Conservation (phyloP, 1,284 basidiomycete genomes). For the Dichomitus squalens region DNA sequence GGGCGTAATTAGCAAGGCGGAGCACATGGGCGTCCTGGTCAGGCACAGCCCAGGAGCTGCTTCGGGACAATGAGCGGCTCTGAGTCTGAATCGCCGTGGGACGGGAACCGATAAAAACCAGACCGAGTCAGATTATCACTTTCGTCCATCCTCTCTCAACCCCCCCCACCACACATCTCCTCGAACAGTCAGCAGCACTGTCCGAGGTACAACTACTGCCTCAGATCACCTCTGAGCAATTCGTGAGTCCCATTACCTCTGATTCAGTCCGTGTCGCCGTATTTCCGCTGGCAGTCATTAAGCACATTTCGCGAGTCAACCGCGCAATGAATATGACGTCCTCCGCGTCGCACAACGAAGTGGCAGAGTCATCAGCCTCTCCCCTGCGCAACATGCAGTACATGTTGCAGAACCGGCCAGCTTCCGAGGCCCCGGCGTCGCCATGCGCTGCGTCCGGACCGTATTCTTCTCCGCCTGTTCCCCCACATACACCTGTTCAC, state of each 20-base stretch:
- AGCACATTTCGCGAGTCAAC: conserved; percentile 18
- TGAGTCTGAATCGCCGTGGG: conserved; percentile 49
- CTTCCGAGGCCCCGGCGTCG: conserved; percentile 25
- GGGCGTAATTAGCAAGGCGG: conserved; percentile 6
- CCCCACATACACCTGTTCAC: conserved; percentile 15
- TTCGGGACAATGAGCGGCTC: conserved; percentile 31
- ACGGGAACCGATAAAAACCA: conserved; percentile 35
- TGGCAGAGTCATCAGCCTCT: conserved; percentile 21
- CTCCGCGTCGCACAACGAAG: conserved; percentile 22
- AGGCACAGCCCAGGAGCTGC: conserved; percentile 20
- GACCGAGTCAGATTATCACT: conserved; percentile 38
- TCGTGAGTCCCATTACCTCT: conserved; percentile 33
- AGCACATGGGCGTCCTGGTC: conserved; percentile 18
- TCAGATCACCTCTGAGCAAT: conserved; percentile 21
- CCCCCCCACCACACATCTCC: conserved; percentile 29
- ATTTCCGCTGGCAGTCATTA: conserved; percentile 27
- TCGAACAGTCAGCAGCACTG: conserved; percentile 30
- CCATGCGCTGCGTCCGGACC: conserved; percentile 18
- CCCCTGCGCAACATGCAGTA: conserved; percentile 25
- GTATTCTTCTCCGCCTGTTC: conserved; percentile 21
- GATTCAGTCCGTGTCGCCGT: conserved; percentile 22
- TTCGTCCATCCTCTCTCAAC: conserved; percentile 23
- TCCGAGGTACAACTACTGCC: conserved; percentile 25
- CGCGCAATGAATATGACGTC: conserved; percentile 24
- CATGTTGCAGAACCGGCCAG: conserved; percentile 24